Evolutionary conservation across 352 stramenopile species (phyloP).

Genomic region (Phytophthora citrophthora): DNA sequence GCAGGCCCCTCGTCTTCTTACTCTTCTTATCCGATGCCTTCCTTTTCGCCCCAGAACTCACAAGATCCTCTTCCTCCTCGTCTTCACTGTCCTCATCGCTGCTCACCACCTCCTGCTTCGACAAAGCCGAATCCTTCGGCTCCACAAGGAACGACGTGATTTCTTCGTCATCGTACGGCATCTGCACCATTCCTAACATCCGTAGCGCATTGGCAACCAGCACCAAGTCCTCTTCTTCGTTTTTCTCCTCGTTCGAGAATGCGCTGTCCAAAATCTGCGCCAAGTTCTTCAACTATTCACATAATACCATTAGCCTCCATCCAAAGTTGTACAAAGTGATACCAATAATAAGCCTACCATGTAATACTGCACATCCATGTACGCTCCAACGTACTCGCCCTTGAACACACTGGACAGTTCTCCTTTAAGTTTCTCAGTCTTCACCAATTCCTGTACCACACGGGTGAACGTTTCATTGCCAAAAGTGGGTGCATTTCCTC

Average conservation of each 20-base stretch:
- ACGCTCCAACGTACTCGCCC: constrained; percentile 84
- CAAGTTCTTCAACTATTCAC: constrained; percentile 65
- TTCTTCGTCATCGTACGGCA: constrained; percentile 66
- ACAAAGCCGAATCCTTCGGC: constrained; percentile 28
- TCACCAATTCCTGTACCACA: constrained; percentile 74
- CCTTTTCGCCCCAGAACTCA: constrained; percentile 47
- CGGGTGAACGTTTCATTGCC: constrained; percentile 87
- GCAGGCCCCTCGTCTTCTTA: constrained; percentile 52
- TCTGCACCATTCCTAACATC: constrained; percentile 75
- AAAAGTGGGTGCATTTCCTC: constrained; percentile 45
- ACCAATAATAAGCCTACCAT: constrained; percentile 46
- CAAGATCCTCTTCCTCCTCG: constrained; percentile 36
- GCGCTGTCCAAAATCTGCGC: constrained; percentile 63
- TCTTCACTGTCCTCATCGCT: constrained; percentile 53
- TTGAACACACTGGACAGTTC: constrained; percentile 87
- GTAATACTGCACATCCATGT: constrained; percentile 90
- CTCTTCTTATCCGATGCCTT: constrained; percentile 52
- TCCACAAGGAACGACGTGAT: constrained; percentile 78
- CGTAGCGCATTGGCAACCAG: constrained; percentile 74
- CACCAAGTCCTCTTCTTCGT: constrained; percentile 49
- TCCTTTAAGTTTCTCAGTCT: constrained; percentile 76
- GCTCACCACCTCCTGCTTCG: constrained; percentile 52
- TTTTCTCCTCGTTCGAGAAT: constrained; percentile 40
- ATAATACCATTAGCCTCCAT: constrained; percentile 6
- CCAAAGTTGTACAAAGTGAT: not conserved